These are phyloP conservation scores for button mushroom (Agaricus bisporus) DNA, from an alignment of 768 basidiomycete species.

Conservation along the genomic window DNA sequence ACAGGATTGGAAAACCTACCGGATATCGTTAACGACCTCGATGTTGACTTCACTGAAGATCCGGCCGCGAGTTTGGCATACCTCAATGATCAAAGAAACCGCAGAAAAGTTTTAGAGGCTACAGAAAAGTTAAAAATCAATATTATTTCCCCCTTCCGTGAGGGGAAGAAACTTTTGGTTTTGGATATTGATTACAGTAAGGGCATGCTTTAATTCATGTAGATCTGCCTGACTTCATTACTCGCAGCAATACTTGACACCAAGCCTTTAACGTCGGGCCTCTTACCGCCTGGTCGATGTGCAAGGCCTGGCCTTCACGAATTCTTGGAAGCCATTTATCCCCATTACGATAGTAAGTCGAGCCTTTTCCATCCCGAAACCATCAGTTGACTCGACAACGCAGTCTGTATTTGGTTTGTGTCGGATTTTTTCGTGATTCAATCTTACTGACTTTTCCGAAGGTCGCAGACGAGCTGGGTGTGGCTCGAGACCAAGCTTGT, in stretches of 20 bases:
- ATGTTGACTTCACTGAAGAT: constrained; percentile 70
- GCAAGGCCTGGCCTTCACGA: constrained; percentile 79
- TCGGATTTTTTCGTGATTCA: not conserved
- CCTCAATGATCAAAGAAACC: constrained; percentile 73
- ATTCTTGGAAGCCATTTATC: constrained; percentile 76
- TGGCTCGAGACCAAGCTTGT: constrained; percentile 87
- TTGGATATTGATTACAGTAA: constrained; percentile 87
- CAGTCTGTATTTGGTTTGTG: constrained; percentile 74
- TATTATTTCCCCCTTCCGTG: constrained; percentile 70
- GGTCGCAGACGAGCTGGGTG: constrained; percentile 84
- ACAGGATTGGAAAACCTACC: constrained; percentile 61
- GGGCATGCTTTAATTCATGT: constrained; percentile 13
- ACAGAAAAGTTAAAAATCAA: constrained; percentile 58
- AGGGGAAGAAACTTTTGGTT: constrained; percentile 76
- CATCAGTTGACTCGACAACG: not conserved
- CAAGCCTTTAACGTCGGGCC: constrained; percentile 77
- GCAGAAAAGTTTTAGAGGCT: constrained; percentile 73
- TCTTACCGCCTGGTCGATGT: constrained; percentile 75
- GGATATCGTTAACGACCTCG: constrained; percentile 74
- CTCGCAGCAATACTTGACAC: constrained; percentile 73
- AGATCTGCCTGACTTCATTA: constrained; percentile 7
- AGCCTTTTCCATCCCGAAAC: not conserved
- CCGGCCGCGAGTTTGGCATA: constrained; percentile 53
- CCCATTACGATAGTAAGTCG: constrained; percentile 67
- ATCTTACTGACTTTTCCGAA: constrained; percentile 18